Evolutionary conservation across 2,329 filamentous ascomycete genomes (phyloP), one percentile per base, ranked within the genome.

Genomic region (Leptodontidium sp.): DNA sequence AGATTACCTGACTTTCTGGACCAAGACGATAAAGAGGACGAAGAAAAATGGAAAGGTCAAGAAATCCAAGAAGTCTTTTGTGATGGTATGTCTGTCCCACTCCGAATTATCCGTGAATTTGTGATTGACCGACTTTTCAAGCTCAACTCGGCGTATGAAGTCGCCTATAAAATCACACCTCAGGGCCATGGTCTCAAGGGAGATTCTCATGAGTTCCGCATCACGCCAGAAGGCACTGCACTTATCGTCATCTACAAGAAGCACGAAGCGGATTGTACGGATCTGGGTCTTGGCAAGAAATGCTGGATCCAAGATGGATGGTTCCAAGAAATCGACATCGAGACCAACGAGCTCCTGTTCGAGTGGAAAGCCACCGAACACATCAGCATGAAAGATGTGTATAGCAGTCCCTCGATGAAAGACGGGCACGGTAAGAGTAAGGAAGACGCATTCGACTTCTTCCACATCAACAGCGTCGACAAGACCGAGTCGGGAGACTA

Each of bases 241-340:
- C 61, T 69, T 32, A 66, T 69, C 9, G 65, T 58, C 12, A 66
- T 69, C 64, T 69, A 69, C 45, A 40, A 69, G 14, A 66, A 66
- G 26, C 49, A 58, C 17, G 35, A 69, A 43, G 35, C n/a, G 12
- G 67, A 69, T 26, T 66, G 64, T 40, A 69, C 61, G 8, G 40
- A 62, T 14, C 49, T 69, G 29, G 63, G 64, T n/a, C 49, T 66
- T 14, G 63, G 58, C 9, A 63, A 64, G 26, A 50, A 26, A 6
- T 65, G 67, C 32, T 64, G 63, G 57, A 66, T 81, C 59, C 59
- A 66, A 47, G 67, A 69, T 49, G 58, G 67, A 17, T 63, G 65
- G 17, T 81, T 84, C 68, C 82, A 85, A 72, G 85, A 87, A 75
- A 79, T 87, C 40, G 82, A 87, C 70, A 79, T 87, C n/a, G 81